Evolutionary conservation across 1,284 basidiomycete species (phyloP), one percentile per base, ranked within the genome.

Genomic region (Naganishia albida): DNA sequence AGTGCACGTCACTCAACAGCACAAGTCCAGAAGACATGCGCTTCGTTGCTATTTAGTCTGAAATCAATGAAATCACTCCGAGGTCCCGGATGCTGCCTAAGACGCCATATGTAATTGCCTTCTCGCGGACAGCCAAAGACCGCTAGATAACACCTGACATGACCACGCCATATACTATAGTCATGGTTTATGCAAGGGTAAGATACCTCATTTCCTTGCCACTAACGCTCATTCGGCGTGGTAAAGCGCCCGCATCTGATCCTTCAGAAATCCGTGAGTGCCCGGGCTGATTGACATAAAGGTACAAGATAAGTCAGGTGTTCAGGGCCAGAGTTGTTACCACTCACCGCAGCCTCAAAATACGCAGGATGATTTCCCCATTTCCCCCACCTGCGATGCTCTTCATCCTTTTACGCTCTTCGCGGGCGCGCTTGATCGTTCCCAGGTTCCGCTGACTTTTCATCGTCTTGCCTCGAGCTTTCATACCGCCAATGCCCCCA

Each of bases 341-440:
- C 13, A 80, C 86, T 55, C 72, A 91, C 92, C 92, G 84, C 92
- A 97, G 95, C 39, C 93, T 85, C 54, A 97, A 81, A 71, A 97
- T 94, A 63, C 91, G 83, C 83, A 97, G 86, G 67, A 96, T 94
- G 56, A 89, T 91, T 80, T 97, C 91, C 51, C 89, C 90, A 57
- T 78, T 76, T 71, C 89, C 23, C 82, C 80, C 1, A 18, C 55
- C 57, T 1, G 40, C 38, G 28, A 46, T 46, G 83, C 83, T 66
- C 89, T 85, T 71, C 87, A 87, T 7, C 69, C 69, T 75, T 87
- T 85, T 70, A 91, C 84, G 72, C 86, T 84, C 83, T 95, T 98
- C 80, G 93, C 91, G 75, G 87, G 87, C 83, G 98, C 99, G 68
- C 92, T 85, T 74, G 78, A 99, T 99, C 3, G 96, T 99, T 8